A percentile compares a stretch with the other conserved stretches of the same genome.
phyloP scores from a whole-genome alignment of 75 land plant species.

The Picea sitchensis region DNA sequence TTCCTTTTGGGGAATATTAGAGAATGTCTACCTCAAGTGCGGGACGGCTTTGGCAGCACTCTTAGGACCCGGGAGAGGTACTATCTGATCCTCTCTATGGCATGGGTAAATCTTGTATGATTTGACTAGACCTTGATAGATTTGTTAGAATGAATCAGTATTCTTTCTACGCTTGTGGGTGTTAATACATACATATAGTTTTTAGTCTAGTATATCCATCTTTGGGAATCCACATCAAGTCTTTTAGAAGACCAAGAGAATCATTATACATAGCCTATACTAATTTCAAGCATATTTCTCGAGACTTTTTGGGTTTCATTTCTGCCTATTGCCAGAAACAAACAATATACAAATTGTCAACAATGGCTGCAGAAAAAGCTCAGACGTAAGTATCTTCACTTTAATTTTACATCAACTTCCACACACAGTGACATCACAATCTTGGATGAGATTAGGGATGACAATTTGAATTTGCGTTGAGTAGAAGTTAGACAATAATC shows the following conservation, averaged over 20 bases:
- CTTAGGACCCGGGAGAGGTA: conserved; percentile 90
- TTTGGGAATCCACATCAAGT: not conserved
- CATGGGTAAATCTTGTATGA: not conserved
- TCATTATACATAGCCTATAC: not conserved
- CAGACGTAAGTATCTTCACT: too few species aligned
- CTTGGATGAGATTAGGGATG: too few species aligned
- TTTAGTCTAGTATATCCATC: not conserved
- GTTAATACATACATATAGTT: not conserved
- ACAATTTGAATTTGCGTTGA: too few species aligned
- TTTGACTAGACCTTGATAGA: not conserved
- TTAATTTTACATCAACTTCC: too few species aligned
- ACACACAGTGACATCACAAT: too few species aligned
- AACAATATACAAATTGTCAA: too few species aligned
- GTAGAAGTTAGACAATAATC: too few species aligned
- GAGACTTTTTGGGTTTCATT: not conserved
- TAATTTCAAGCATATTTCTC: not conserved
- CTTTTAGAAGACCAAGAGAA: not conserved
- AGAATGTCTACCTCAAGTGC: conserved; percentile 75
- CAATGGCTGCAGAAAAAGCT: too few species aligned
- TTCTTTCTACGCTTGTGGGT: not conserved
- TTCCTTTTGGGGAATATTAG: conserved; percentile 47
- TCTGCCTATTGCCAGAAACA: not conserved
- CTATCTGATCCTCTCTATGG: conserved; percentile 3
- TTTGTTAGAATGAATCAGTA: not conserved
- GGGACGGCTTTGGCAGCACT: conserved; percentile 67